These are phyloP conservation scores for Pterocarpus santalinus DNA, from an alignment of 306 rosid species.

Conservation along the genomic window DNA sequence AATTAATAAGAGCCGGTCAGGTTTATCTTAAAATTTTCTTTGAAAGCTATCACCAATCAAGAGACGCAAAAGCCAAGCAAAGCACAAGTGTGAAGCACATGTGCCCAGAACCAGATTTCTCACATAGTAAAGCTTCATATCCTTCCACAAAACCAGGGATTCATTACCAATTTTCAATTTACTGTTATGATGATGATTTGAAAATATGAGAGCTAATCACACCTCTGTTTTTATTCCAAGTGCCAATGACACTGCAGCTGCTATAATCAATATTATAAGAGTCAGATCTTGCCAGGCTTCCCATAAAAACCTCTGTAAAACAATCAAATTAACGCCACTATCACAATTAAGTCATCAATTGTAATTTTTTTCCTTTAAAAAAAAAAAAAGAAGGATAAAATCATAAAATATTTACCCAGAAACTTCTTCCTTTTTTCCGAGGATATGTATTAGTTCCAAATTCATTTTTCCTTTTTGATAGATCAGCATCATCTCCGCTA, in stretches of 20 bases:
- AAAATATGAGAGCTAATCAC: conserved; percentile 35
- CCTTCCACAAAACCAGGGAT: conserved; percentile 38
- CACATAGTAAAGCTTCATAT: neutral
- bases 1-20: neutral
- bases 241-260: conserved; percentile 89
- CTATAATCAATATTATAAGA: conserved; percentile 88
- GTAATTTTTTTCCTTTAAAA: neutral
- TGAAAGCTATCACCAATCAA: neutral
- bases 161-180: conserved; percentile 20
- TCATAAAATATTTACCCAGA: conserved; percentile 68
- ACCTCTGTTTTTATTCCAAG: conserved; percentile 98
- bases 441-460: conserved; percentile 98
- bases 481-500: conserved; percentile 69
- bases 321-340: conserved; percentile 39
- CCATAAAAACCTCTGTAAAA: conserved; percentile 88
- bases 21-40: conserved; percentile 17
- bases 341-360: conserved; percentile 33
- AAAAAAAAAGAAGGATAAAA: conserved; percentile 13
- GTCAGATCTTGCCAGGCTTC: conserved; percentile 99
- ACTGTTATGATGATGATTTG: conserved; percentile 19
- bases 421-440: conserved; percentile 88
- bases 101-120: conserved; percentile 19
- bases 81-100: conserved; percentile 21
- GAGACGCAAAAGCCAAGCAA: conserved; percentile 13
- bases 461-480: conserved; percentile 66